Percentiles rank a stretch among this genome's conserved stretches.
Conservation (phyloP, 2,329 filamentous ascomycete species). For the Paraphoma chrysanthemicola region DNA sequence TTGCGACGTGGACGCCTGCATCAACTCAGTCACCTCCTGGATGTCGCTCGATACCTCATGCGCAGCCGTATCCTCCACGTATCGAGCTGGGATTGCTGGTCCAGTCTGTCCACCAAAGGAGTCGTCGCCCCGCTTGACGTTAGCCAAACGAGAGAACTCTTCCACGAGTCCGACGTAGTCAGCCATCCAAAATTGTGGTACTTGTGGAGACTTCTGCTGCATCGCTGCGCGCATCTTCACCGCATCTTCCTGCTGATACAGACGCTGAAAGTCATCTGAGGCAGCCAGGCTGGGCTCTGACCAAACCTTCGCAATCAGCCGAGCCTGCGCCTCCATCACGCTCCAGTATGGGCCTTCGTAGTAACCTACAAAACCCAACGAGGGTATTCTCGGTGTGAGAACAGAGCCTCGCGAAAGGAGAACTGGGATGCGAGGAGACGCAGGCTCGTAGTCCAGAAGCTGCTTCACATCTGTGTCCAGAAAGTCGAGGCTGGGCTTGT, state of each 20-base stretch:
- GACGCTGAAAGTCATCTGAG: slow-evolving; percentile 6
- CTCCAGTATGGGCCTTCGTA: slow-evolving; percentile 88
- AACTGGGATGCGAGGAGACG: slow-evolving; percentile 55
- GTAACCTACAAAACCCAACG: slow-evolving; percentile 80
- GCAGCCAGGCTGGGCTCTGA: slow-evolving; percentile 25
- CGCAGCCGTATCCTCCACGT: slow-evolving; percentile 35
- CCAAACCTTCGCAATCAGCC: slow-evolving; percentile 71
- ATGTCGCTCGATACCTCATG: slow-evolving; percentile 55
- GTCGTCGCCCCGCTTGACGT: slow-evolving; percentile 54
- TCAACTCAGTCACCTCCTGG: slow-evolving; percentile 52
- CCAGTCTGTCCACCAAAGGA: slow-evolving; percentile 58
- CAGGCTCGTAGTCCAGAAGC: slow-evolving; percentile 65
- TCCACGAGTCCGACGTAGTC: slow-evolving; percentile 82
- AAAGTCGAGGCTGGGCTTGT: slow-evolving; percentile 69
- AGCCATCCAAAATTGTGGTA: slow-evolving; percentile 81
- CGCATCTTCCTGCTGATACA: slow-evolving; percentile 27
- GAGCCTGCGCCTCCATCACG: slow-evolving; percentile 85
- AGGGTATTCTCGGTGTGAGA: slow-evolving; percentile 65
- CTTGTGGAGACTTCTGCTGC: slow-evolving; percentile 43
- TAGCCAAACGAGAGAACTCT: slow-evolving; percentile 68
- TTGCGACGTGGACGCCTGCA: slow-evolving; percentile 52
- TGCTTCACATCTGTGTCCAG: slow-evolving; percentile 64
- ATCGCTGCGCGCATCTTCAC: slow-evolving; percentile 55
- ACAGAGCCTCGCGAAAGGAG: slow-evolving; percentile 74
- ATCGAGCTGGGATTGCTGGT: slow-evolving; percentile 47